Evolutionary conservation across 257 asterid genomes (phyloP).

Genomic region (Solanum okadae): DNA sequence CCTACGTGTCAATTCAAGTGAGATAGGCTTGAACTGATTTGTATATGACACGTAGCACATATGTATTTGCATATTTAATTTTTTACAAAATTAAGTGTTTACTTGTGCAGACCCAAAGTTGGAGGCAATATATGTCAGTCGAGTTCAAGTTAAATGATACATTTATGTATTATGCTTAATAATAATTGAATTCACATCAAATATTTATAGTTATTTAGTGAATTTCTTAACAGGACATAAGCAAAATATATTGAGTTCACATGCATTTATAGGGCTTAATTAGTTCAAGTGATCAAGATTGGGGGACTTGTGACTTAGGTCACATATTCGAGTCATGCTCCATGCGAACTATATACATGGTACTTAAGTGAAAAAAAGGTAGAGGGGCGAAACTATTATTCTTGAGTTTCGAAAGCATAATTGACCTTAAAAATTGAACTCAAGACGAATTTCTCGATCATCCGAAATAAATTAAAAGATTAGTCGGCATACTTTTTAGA

Average conservation of each 20-base stretch:
- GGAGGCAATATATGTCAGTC: not conserved
- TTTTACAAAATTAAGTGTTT: too few relatives aligned
- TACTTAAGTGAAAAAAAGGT: not conserved
- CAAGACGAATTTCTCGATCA: not conserved
- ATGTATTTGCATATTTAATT: not conserved
- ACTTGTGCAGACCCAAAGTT: fast-evolving
- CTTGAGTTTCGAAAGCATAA: not conserved
- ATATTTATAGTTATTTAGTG: not conserved
- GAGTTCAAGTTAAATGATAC: not conserved
- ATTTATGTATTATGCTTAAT: not conserved
- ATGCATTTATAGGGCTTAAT: not conserved
- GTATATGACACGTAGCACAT: not conserved
- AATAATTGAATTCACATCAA: not conserved
- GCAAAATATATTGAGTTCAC: not conserved
- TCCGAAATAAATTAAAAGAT: not conserved
- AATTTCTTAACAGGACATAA: not conserved
- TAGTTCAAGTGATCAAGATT: not conserved
- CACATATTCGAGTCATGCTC: not conserved
- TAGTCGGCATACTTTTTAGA: not conserved
- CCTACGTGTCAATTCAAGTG: not conserved
- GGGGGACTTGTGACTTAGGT: not conserved
- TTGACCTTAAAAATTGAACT: not conserved
- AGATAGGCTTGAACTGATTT: not conserved
- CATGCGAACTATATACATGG: too few relatives aligned
- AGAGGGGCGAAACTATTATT: not conserved